Base-by-base conservation (phyloP, 1,139 yeast species). In the Maudiozyma humilis region DNA sequence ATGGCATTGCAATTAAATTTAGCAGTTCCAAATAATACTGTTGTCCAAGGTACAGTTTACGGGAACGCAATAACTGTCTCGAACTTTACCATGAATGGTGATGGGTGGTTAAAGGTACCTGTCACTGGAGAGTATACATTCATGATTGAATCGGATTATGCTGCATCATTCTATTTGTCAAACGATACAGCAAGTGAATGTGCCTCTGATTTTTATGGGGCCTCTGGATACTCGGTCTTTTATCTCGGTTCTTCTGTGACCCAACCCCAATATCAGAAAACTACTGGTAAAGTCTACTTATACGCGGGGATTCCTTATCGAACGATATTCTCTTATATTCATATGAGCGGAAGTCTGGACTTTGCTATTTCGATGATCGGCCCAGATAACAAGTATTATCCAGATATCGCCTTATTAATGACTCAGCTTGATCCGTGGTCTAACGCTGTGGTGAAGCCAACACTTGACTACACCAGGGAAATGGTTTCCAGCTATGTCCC, bases 71-170 rank as follows among this genome's bases (percentile, higher is more conserved):
- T 35, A 3, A 35, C 38, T 19, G 15, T 35, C 12, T 12, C 38
- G 5, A 35, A 35, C 20, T 35, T 35, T 19, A 17, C 15, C 5
- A 35, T 35, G 38, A 19, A n/a, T 13, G 38, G 29, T 12, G 29
- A 35, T 19, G 38, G 15, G n/a, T 35, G 38, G 38, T 12, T 35
- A 6, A 35, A 29, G 20, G 38, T 35, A 7, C 14, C 12, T 35
- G 18, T 19, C 12, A 12, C 38, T n/a, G 38, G 38, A n/a, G 13
- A 35, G 19, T 35, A 35, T 15, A 35, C 38, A 5, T 35, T 35
- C n/a, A 35, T 20, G 29, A 35, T 35, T 10, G 15, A 19, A 17
- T 35, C 38, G 3, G 38, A 35, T 19, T 35, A 16, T 14, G 15
- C 15, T 16, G 35, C 35, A 14, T n/a, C 16, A 32, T 14, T 32